A percentile compares a stretch with the other conserved stretches of the same genome.
These are phyloP conservation scores for Leccinum holopus DNA, from an alignment of 1,284 basidiomycete species.

Conservation along the genomic window DNA sequence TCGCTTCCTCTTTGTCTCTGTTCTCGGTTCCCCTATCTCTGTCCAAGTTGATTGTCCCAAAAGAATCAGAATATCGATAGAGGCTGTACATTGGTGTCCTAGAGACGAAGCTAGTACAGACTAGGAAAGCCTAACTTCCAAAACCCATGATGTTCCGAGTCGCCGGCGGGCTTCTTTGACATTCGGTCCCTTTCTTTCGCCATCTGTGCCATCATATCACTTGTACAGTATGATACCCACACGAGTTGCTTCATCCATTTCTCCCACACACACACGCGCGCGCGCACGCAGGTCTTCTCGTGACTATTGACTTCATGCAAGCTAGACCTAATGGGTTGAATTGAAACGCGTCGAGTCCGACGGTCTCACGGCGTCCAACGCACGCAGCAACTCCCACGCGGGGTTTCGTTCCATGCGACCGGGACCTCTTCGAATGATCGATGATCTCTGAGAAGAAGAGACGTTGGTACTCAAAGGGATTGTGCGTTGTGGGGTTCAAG, in stretches of 20 bases:
- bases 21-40: neutral
- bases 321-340: slow-evolving; percentile 5
- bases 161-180: neutral
- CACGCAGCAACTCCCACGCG: neutral
- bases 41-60: neutral
- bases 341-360: slow-evolving; percentile 8
- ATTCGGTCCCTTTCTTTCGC: neutral
- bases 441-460: too few relatives aligned
- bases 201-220: neutral
- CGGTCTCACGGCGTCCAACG: neutral
- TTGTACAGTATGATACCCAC: too few relatives aligned
- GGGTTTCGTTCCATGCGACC: neutral
- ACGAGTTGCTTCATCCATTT: neutral
- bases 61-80: neutral
- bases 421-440: too few relatives aligned
- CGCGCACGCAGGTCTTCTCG: neutral
- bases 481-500: too few relatives aligned
- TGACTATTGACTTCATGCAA: neutral
- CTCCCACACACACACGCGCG: neutral
- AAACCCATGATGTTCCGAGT: neutral
- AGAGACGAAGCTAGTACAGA: slow-evolving; percentile 6
- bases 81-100: slow-evolving; percentile 21
- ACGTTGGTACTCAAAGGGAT: too few relatives aligned
- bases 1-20: neutral
- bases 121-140: slow-evolving; percentile 4